phyloP scores from a whole-genome alignment of 129 eudicot genomes.

The Helianthus tuberosus region DNA sequence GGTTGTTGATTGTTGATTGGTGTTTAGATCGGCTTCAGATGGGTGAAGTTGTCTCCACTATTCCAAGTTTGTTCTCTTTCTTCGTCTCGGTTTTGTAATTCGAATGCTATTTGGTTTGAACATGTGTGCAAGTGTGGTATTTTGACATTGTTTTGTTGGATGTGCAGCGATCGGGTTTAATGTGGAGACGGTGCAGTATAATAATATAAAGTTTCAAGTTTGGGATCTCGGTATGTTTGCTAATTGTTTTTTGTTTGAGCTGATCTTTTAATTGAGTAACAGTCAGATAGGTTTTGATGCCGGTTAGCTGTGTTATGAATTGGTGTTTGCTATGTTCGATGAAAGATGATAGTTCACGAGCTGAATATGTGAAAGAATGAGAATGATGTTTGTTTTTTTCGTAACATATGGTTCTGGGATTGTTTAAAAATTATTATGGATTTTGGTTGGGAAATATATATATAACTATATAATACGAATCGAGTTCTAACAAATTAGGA shows the following conservation, averaged over 20 bases:
- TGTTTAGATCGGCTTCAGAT: slow-evolving; percentile 98
- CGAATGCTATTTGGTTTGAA: not conserved
- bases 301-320: not conserved
- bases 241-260: slow-evolving; percentile 19
- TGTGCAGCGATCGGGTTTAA: slow-evolving; percentile 97
- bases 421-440: not conserved
- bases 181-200: slow-evolving; percentile 96
- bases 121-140: slow-evolving; percentile 10
- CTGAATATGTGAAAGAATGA: not conserved
- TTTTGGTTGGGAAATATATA: slow-evolving; percentile 8
- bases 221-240: slow-evolving; percentile 95
- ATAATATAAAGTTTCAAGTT: slow-evolving; percentile 98
- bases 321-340: not conserved
- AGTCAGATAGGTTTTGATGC: not conserved
- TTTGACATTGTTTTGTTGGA: not conserved
- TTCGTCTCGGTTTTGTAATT: not conserved
- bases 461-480: not conserved
- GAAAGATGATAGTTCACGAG: not conserved
- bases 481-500: not conserved
- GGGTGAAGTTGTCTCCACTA: slow-evolving; percentile 99
- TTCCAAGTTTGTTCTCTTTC: slow-evolving; percentile 81
- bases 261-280: not conserved
- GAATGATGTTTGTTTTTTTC: not conserved
- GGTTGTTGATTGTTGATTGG: not conserved
- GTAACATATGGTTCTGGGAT: not conserved